phyloP scores from a whole-genome alignment of 2,329 filamentous ascomycete genomes.

The Geosmithia morbida region DNA sequence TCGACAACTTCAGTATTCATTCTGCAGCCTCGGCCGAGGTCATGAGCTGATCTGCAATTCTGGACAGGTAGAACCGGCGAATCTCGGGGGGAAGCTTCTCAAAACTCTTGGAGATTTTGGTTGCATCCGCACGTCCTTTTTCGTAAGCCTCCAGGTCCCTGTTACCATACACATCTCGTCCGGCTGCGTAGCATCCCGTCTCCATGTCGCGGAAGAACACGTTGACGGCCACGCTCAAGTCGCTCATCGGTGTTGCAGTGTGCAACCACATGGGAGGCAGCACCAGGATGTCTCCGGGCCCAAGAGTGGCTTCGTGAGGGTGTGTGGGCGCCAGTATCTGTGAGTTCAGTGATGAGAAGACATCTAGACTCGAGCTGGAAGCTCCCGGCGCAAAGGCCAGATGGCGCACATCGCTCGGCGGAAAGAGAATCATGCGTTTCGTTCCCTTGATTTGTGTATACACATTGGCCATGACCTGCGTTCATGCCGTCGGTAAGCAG shows the following conservation, averaged over 20 bases:
- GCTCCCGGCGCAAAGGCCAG: conserved; percentile 62
- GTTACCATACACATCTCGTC: conserved; percentile 79
- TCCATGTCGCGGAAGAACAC: conserved; percentile 69
- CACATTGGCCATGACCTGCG: conserved; percentile 70
- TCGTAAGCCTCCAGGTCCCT: conserved; percentile 75
- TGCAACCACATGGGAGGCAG: conserved; percentile 79
- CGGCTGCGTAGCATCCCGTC: conserved; percentile 47
- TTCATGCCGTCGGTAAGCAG: background rate
- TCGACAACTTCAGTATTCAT: background rate
- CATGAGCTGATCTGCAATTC: conserved; percentile 54
- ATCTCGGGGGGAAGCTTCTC: conserved; percentile 49
- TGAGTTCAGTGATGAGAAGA: conserved; percentile 39
- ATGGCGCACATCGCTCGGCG: conserved; percentile 56
- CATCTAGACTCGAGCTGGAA: conserved; percentile 65
- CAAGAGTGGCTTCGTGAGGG: conserved; percentile 51
- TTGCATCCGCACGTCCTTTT: conserved; percentile 59
- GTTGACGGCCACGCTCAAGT: conserved; percentile 68
- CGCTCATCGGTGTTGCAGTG: conserved; percentile 45
- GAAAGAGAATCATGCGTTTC: conserved; percentile 65
- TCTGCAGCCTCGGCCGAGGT: background rate
- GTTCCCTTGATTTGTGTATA: conserved; percentile 65
- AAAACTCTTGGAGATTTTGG: conserved; percentile 51
- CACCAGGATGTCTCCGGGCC: conserved; percentile 64
- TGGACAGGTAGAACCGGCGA: conserved; percentile 59
- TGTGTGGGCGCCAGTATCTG: conserved; percentile 31